A percentile compares a stretch with the other conserved stretches of the same genome.
phyloP scores from a whole-genome alignment of 2,329 filamentous ascomycete species.

The Aplosporella prunicola region DNA sequence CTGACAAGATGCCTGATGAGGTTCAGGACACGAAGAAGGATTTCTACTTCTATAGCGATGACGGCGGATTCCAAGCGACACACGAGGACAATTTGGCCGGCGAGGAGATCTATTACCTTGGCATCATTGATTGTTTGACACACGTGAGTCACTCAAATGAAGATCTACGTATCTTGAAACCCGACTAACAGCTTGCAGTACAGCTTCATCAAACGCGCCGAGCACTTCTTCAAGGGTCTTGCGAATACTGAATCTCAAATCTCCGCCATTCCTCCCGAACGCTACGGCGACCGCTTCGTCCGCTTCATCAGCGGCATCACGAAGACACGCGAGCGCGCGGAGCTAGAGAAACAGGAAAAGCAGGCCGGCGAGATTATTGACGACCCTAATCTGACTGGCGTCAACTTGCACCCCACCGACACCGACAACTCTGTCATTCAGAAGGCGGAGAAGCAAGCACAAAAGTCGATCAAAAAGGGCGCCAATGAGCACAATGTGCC shows the following conservation, averaged over 20 bases:
- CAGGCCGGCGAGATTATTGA: constrained; percentile 22
- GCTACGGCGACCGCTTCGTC: constrained; percentile 89
- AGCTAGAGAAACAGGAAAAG: constrained; percentile 41
- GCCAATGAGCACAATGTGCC: constrained; percentile 48
- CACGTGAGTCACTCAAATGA: constrained; percentile 55
- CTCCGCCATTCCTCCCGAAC: constrained; percentile 78
- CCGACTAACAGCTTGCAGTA: constrained; percentile 53
- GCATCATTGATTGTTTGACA: constrained; percentile 96
- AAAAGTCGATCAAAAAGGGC: constrained; percentile 45
- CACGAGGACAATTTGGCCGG: constrained; percentile 78
- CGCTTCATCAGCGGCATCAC: constrained; percentile 87
- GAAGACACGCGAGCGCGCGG: constrained; percentile 77
- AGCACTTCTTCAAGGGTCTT: constrained; percentile 95
- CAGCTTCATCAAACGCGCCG: constrained; percentile 84
- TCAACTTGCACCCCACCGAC: constrained; percentile 30
- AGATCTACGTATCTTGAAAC: not conserved
- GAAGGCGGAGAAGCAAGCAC: constrained; percentile 51
- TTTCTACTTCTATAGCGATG: constrained; percentile 85
- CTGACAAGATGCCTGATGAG: constrained; percentile 82
- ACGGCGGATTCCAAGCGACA: constrained; percentile 86
- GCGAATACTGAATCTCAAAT: constrained; percentile 77
- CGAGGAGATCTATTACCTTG: constrained; percentile 94
- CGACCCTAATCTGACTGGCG: constrained; percentile 30
- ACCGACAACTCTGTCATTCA: constrained; percentile 49
- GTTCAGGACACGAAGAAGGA: constrained; percentile 56